phyloP scores from a whole-genome alignment of 768 basidiomycete genomes.

The Suillus lakei region DNA sequence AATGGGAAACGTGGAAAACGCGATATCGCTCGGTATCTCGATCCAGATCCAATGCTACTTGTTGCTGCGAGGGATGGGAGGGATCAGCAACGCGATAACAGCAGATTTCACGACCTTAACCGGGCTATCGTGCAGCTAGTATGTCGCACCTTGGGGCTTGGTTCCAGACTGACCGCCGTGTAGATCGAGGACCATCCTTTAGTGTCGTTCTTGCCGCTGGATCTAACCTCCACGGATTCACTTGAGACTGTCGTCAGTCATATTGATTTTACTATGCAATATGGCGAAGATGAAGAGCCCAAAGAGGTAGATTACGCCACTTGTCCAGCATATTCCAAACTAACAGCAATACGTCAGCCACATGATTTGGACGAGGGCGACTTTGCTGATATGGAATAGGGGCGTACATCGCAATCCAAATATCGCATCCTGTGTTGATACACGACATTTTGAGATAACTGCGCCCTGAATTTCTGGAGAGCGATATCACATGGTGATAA shows the following conservation, averaged over 20 bases:
- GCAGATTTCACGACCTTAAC: conserved; percentile 92
- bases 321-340: conserved; percentile 13
- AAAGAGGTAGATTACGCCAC: conserved; percentile 66
- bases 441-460: background rate
- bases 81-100: conserved; percentile 65
- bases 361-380: conserved; percentile 94
- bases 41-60: conserved; percentile 92
- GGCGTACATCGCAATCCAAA: background rate
- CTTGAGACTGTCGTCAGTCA: conserved; percentile 91
- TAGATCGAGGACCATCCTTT: conserved; percentile 99
- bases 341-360: conserved; percentile 54
- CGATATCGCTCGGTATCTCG: conserved; percentile 94
- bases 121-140: conserved; percentile 95
- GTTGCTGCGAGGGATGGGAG: conserved; percentile 53
- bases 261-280: conserved; percentile 98
- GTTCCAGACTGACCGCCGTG: background rate
- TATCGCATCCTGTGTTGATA: background rate
- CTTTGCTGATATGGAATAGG: conserved; percentile 74
- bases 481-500: background rate
- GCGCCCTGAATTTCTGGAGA: background rate
- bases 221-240: conserved; percentile 88
- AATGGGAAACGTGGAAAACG: conserved; percentile 75
- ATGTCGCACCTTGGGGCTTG: conserved; percentile 29
- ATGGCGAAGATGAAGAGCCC: conserved; percentile 98
- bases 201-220: conserved; percentile 94